These are phyloP conservation scores for Begonia fuchsioides DNA, from an alignment of 306 rosid species.

Conservation along the genomic window DNA sequence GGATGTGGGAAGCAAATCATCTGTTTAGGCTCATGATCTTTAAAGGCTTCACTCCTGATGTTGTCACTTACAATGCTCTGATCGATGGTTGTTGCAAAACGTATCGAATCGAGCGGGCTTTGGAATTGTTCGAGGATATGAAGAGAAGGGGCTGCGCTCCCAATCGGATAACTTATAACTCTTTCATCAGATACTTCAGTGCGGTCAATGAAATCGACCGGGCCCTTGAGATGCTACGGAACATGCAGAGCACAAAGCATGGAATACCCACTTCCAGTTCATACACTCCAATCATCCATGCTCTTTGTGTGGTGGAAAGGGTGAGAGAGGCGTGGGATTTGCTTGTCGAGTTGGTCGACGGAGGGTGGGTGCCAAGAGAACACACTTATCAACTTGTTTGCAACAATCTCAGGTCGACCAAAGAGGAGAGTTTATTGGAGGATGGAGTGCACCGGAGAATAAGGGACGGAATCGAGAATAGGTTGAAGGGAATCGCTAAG, in stretches of 20 bases:
- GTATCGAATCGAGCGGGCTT: conserved; percentile 42
- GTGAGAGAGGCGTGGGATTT: conserved; percentile 45
- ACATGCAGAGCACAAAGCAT: conserved; percentile 43
- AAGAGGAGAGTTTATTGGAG: conserved; percentile 24
- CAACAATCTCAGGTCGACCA: conserved; percentile 25
- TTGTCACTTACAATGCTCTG: conserved; percentile 70
- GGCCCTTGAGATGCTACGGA: conserved; percentile 51
- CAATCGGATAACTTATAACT: conserved; percentile 52
- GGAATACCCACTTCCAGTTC: conserved; percentile 51
- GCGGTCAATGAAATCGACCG: conserved; percentile 68
- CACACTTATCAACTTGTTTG: conserved; percentile 58
- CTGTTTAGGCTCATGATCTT: conserved; percentile 72
- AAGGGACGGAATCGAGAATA: conserved; percentile 31
- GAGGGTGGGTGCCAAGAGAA: conserved; percentile 64
- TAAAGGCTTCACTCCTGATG: conserved; percentile 65
- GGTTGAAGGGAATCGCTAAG: conserved; percentile 34
- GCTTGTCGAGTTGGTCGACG: conserved; percentile 58
- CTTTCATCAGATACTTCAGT: conserved; percentile 64
- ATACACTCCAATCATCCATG: conserved; percentile 69
- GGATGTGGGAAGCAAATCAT: conserved; percentile 75
- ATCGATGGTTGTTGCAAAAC: conserved; percentile 88
- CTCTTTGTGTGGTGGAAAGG: conserved; percentile 59
- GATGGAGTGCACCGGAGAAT: conserved; percentile 37
- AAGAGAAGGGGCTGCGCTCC: conserved; percentile 49
- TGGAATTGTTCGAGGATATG: conserved; percentile 81